Conservation (phyloP, 2,329 filamentous ascomycete genomes). For the Colletotrichum tamarilloi region DNA sequence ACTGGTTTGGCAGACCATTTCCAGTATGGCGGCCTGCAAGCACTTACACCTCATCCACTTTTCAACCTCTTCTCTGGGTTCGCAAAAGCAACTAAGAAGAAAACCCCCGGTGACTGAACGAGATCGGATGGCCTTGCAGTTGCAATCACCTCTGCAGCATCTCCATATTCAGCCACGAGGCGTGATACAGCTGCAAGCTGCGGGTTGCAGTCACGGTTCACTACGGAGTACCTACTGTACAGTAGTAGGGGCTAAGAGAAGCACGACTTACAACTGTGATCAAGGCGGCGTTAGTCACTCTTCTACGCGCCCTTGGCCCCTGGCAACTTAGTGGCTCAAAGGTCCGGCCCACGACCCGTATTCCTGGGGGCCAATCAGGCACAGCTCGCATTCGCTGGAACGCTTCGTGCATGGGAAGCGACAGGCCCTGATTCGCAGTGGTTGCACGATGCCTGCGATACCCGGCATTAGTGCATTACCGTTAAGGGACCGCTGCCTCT, state of each 20-base stretch:
- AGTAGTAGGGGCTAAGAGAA: too few relatives aligned
- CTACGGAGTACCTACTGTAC: not conserved
- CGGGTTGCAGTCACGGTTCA: slow-evolving; percentile 14
- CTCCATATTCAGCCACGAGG: slow-evolving; percentile 23
- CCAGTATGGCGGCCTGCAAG: slow-evolving; percentile 32
- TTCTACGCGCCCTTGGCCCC: slow-evolving; percentile 54
- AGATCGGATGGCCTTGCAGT: slow-evolving; percentile 25
- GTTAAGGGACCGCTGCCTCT: slow-evolving; percentile 22
- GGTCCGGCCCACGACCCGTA: slow-evolving; percentile 26
- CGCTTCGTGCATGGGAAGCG: slow-evolving; percentile 53
- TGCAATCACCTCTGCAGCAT: slow-evolving; percentile 11
- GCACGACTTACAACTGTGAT: slow-evolving; percentile 19
- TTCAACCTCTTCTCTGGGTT: slow-evolving; percentile 9
- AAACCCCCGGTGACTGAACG: slow-evolving; percentile 12
- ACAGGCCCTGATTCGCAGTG: slow-evolving; percentile 49
- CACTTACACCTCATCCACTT: slow-evolving; percentile 23
- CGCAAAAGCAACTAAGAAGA: not conserved
- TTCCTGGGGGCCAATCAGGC: slow-evolving; percentile 50
- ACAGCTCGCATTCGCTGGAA: slow-evolving; percentile 48
- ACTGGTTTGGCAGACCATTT: slow-evolving; percentile 12
- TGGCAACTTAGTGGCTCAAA: slow-evolving; percentile 29
- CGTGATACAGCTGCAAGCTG: slow-evolving; percentile 8
- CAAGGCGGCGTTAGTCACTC: slow-evolving; percentile 28
- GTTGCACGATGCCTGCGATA: slow-evolving; percentile 42
- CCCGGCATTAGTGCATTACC: slow-evolving; percentile 29